Conservation (phyloP, 2,329 filamentous ascomycete genomes). For the Monosporascus ibericus region DNA sequence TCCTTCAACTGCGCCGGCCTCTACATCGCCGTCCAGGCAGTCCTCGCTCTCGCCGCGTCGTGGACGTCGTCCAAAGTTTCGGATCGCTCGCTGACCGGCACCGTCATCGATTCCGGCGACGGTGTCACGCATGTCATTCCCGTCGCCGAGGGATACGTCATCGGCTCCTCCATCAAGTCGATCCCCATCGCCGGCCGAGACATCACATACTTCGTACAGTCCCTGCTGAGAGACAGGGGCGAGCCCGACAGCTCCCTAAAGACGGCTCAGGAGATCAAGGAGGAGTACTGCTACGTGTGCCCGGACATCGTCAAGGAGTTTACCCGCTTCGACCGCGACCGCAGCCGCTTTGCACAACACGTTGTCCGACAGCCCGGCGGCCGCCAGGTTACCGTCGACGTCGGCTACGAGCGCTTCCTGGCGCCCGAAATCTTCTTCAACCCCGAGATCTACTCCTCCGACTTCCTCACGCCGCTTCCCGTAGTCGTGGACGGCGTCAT, state of each 20-base stretch:
- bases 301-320: constrained; percentile 99
- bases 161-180: constrained; percentile 97
- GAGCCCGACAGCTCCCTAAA: constrained; percentile 96
- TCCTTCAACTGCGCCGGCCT: constrained; percentile 99
- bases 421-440: constrained; percentile 99
- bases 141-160: constrained; percentile 97
- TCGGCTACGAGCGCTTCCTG: constrained; percentile 96
- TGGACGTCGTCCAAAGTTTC: constrained; percentile 99
- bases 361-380: constrained; percentile 81
- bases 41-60: constrained; percentile 90
- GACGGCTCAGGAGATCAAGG: constrained; percentile 97
- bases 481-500: constrained; percentile 95
- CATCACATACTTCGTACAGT: constrained; percentile 98
- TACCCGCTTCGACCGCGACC: constrained; percentile 85
- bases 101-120: constrained; percentile 96
- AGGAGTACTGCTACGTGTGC: constrained; percentile 97
- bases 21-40: constrained; percentile 97
- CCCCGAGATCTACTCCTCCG: constrained; percentile 97
- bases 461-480: constrained; percentile 93
- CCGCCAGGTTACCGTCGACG: constrained; percentile 77
- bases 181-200: constrained; percentile 97
- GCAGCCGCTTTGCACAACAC: constrained; percentile 86
- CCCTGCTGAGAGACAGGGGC: constrained; percentile 86
- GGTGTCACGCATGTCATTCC: constrained; percentile 99
- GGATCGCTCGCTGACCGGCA: constrained; percentile 91